These are phyloP conservation scores for Naegleria gruberi DNA, from an alignment of 208 protist species.

Conservation along the genomic window DNA sequence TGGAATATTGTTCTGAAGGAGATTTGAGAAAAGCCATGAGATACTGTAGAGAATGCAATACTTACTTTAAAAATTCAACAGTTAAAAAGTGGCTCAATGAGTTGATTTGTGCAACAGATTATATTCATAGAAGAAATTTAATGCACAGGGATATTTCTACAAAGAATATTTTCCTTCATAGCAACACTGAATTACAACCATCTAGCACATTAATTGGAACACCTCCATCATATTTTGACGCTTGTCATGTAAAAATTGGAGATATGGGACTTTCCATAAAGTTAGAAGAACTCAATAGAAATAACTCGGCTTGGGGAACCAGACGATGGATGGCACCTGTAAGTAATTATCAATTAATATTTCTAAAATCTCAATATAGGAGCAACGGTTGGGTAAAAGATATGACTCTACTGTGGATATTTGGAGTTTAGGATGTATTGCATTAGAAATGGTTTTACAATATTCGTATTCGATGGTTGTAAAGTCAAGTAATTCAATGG, in stretches of 20 bases:
- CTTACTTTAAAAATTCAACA: not conserved
- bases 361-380: no score
- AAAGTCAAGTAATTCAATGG: not conserved
- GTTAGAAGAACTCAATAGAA: slow-evolving; percentile 22
- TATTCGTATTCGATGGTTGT: not conserved
- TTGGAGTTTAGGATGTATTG: slow-evolving; percentile 48
- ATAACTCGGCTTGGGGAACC: slow-evolving; percentile 50
- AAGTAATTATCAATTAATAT: slow-evolving; percentile 57
- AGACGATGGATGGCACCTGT: slow-evolving; percentile 63
- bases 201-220: not conserved
- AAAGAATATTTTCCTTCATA: not conserved
- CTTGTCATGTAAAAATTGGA: slow-evolving; percentile 34
- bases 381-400: slow-evolving; percentile 4
- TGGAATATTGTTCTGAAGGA: not conserved
- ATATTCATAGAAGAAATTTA: slow-evolving; percentile 54
- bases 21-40: not conserved
- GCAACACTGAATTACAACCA: not conserved
- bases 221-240: not conserved
- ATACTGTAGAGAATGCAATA: not conserved
- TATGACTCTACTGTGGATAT: slow-evolving; percentile 36
- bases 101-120: slow-evolving; percentile 37
- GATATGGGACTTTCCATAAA: slow-evolving; percentile 44
- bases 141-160: slow-evolving; percentile 35
- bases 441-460: slow-evolving; percentile 48
- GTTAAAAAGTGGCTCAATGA: not conserved